Conservation (phyloP, 2,329 filamentous ascomycete genomes). For the Claviceps arundinis region DNA sequence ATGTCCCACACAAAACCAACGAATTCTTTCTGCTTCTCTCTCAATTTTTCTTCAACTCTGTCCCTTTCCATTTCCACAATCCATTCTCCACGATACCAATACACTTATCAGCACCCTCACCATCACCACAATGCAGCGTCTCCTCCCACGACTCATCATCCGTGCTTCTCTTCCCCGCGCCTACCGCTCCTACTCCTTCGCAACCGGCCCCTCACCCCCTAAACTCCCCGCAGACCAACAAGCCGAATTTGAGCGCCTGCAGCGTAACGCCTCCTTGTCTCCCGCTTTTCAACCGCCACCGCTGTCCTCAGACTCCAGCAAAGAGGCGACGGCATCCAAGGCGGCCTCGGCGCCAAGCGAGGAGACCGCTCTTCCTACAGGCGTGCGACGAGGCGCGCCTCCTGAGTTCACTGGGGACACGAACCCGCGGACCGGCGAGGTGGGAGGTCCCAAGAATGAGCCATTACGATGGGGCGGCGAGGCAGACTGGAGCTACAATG, state of each 20-base stretch:
- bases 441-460: conserved; percentile 95
- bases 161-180: background rate
- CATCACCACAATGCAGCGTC: background rate
- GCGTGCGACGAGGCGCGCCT: conserved; percentile 59
- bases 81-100: background rate
- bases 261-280: conserved; percentile 43
- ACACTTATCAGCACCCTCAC: background rate
- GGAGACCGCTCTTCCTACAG: conserved; percentile 32
- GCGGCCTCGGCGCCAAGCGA: conserved; percentile 8
- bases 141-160: background rate
- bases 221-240: conserved; percentile 81
- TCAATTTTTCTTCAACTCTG: too few species aligned
- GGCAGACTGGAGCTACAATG: conserved; percentile 87
- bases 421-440: conserved; percentile 89
- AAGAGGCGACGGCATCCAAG: background rate
- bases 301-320: background rate
- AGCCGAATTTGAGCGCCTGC: conserved; percentile 78
- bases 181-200: conserved; percentile 28
- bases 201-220: conserved; percentile 56
- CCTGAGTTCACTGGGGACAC: conserved; percentile 88
- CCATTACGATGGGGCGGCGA: conserved; percentile 70
- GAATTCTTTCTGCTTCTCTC: too few species aligned
- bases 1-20: too few species aligned
- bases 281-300: conserved; percentile 22
- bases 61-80: too few species aligned